phyloP scores from a whole-genome alignment of 768 basidiomycete genomes.

The Tephrocybe sp. region DNA sequence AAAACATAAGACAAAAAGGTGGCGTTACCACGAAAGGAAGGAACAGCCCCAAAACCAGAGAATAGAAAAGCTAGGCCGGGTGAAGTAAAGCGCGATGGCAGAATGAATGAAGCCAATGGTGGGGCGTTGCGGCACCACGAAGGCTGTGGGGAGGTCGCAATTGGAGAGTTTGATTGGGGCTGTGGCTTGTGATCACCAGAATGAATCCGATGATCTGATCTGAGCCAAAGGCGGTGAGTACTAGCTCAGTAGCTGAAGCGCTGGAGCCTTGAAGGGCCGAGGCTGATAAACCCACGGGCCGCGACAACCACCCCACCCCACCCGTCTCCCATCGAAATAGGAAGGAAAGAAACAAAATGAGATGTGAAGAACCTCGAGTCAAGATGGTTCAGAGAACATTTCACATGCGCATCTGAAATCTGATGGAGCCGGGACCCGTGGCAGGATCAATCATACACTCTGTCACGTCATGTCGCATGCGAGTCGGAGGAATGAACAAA shows the following conservation, averaged over 20 bases:
- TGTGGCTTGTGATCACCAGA: background rate
- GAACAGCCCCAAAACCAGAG: background rate
- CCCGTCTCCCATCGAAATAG: background rate
- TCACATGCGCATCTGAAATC: background rate
- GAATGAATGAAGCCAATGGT: background rate
- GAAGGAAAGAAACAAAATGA: background rate
- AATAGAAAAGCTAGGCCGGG: background rate
- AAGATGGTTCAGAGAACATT: background rate
- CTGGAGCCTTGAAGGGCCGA: too few species aligned
- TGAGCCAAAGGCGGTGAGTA: background rate
- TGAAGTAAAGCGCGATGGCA: background rate
- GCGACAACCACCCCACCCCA: background rate
- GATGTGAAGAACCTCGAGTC: background rate
- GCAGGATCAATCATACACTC: constrained; percentile 17
- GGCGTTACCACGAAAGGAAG: background rate
- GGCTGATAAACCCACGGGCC: too few species aligned
- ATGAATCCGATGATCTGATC: background rate
- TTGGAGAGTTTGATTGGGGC: background rate
- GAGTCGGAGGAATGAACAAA: background rate
- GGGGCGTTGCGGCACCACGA: too few species aligned
- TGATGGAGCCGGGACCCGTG: constrained; percentile 4
- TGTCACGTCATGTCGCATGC: background rate
- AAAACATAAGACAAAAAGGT: background rate
- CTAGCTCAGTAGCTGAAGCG: too few species aligned
- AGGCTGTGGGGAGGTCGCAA: background rate